These are phyloP conservation scores for Pleurotus djamor DNA, from an alignment of 768 basidiomycete species.

Conservation along the genomic window DNA sequence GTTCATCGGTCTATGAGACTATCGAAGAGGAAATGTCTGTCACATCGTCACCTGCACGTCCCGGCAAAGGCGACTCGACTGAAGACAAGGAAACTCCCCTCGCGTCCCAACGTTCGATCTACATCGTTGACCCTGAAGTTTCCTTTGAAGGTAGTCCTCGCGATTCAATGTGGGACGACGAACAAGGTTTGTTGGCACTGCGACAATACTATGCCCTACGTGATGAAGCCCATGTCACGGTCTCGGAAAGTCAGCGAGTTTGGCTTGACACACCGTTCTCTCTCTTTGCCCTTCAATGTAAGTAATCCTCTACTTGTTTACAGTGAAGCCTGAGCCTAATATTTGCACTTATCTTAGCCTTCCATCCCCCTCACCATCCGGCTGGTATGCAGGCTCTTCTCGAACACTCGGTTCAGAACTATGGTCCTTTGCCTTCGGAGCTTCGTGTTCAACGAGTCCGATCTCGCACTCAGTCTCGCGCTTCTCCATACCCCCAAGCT, in stretches of 20 bases:
- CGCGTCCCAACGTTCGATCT: constrained; percentile 36
- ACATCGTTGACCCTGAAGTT: constrained; percentile 57
- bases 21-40: constrained; percentile 68
- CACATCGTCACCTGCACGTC: constrained; percentile 24
- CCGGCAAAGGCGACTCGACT: constrained; percentile 27
- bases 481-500: constrained; percentile 68
- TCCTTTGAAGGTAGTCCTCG: constrained; percentile 40
- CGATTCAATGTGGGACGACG: constrained; percentile 60
- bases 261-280: constrained; percentile 79
- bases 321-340: constrained; percentile 3
- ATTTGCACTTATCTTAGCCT: constrained; percentile 41
- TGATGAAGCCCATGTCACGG: constrained; percentile 65
- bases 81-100: constrained; percentile 31
- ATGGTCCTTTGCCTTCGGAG: constrained; percentile 72
- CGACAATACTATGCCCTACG: constrained; percentile 68
- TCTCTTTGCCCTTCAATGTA: constrained; percentile 69
- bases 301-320: constrained; percentile 21
- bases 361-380: constrained; percentile 64
- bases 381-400: constrained; percentile 71
- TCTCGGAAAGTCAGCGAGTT: constrained; percentile 59
- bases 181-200: constrained; percentile 60
- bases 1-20: constrained; percentile 74
- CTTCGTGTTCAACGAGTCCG: constrained; percentile 60
- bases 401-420: constrained; percentile 70
- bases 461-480: constrained; percentile 67